phyloP scores from a whole-genome alignment of 139 green algal species.

The Desmodesmus armatus region DNA sequence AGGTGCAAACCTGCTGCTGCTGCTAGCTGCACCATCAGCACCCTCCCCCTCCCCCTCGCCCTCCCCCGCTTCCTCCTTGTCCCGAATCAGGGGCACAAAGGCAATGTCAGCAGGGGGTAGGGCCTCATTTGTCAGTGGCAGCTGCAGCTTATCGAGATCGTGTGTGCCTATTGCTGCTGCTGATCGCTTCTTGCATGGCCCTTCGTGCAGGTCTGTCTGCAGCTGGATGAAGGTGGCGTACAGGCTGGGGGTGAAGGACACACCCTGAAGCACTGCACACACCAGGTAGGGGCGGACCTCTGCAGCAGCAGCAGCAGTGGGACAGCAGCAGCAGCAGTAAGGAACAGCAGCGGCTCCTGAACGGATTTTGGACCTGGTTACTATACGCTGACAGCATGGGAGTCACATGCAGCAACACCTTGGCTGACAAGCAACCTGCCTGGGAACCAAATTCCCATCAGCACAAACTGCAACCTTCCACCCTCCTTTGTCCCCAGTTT shows the following conservation, averaged over 20 bases:
- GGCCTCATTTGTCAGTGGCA: slow-evolving; percentile 94
- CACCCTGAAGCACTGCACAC: slow-evolving; percentile 82
- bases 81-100: slow-evolving; percentile 93
- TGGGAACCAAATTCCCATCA: too few species aligned
- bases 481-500: too few species aligned
- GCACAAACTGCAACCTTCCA: too few species aligned
- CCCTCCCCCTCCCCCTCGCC: slow-evolving; percentile 46
- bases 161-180: slow-evolving; percentile 95
- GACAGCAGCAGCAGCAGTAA: not conserved
- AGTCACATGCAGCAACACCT: too few species aligned
- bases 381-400: too few species aligned
- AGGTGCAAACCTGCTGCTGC: not conserved
- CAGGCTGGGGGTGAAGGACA: slow-evolving; percentile 78
- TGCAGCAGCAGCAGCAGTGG: not conserved
- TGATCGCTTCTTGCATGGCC: slow-evolving; percentile 88
- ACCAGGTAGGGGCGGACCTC: slow-evolving; percentile 90
- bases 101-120: slow-evolving; percentile 86
- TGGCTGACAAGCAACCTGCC: too few species aligned
- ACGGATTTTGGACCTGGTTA: too few species aligned
- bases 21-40: not conserved
- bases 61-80: slow-evolving; percentile 63
- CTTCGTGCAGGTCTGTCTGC: slow-evolving; percentile 93
- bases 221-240: slow-evolving; percentile 96
- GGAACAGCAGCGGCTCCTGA: too few species aligned
- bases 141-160: slow-evolving; percentile 83